Conservation (phyloP, 352 stramenopile species). For the Phytophthora palmivora region DNA sequence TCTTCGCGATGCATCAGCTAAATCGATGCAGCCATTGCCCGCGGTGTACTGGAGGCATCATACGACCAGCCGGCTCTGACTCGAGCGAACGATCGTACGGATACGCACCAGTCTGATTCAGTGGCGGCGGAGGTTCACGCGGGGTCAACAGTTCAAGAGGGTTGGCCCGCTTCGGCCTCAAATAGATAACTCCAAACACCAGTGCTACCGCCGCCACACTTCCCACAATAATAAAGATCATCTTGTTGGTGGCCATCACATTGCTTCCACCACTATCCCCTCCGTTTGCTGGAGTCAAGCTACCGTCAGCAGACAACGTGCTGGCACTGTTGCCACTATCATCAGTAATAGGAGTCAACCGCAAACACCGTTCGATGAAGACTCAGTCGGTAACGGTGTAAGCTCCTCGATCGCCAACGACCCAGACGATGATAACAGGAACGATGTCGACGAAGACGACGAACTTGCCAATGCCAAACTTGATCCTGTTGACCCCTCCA, state of each 20-base stretch:
- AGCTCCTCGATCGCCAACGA: constrained; percentile 17
- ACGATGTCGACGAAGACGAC: constrained; percentile 15
- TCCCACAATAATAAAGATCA: constrained; percentile 46
- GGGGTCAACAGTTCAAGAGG: constrained; percentile 32
- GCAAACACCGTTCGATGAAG: constrained; percentile 29
- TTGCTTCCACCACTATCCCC: constrained; percentile 13
- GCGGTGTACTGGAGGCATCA: constrained; percentile 39
- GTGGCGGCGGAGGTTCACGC: constrained; percentile 25
- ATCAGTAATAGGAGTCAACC: constrained; percentile 40
- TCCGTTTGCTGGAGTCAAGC: constrained; percentile 25
- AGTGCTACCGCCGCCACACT: constrained; percentile 35
- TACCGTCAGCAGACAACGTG: constrained; percentile 23
- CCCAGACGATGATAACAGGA: constrained; percentile 8
- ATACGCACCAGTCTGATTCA: constrained; percentile 30
- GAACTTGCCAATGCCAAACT: constrained; percentile 17
- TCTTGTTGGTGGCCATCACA: constrained; percentile 27
- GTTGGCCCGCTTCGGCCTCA: constrained; percentile 36
- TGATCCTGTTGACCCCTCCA: constrained; percentile 9
- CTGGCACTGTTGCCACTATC: constrained; percentile 28
- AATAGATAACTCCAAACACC: constrained; percentile 41
- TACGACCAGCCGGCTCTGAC: constrained; percentile 34
- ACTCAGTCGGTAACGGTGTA: constrained; percentile 15
- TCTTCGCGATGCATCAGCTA: constrained; percentile 10
- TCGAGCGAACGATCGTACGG: constrained; percentile 33
- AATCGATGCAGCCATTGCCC: constrained; percentile 20